Conservation (phyloP, 768 basidiomycete species). For the Xerocomellus intermedius region DNA sequence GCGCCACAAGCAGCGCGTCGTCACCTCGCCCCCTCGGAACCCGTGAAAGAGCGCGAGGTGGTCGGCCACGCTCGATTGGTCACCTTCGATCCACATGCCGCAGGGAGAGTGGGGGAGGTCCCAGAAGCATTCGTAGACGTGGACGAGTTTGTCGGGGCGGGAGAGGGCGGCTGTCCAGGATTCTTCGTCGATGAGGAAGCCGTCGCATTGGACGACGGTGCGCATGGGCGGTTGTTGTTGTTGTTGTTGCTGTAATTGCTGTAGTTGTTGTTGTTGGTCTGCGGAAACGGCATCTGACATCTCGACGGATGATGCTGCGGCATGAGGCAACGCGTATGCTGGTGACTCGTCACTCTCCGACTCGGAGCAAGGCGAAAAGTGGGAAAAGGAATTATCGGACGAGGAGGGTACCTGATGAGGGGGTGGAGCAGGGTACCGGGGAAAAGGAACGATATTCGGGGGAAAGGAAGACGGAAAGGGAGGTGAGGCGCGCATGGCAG, state of each 20-base stretch:
- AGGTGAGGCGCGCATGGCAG: conserved; percentile 24
- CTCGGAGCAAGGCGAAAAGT: conserved; percentile 22
- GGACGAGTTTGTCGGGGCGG: conserved; percentile 21
- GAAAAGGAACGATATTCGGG: conserved; percentile 14
- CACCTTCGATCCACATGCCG: conserved; percentile 36
- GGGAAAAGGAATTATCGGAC: conserved; percentile 12
- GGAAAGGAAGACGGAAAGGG: conserved; percentile 15
- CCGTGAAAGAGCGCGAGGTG: conserved; percentile 32
- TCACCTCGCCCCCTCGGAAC: conserved; percentile 31
- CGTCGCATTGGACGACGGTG: conserved; percentile 26
- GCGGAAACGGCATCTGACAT: conserved; percentile 5
- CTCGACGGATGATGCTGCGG: conserved; percentile 23
- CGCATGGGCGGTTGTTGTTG: conserved; percentile 8
- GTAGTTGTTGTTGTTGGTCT: conserved; percentile 4
- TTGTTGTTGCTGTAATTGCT: neutral
- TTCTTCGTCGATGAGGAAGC: conserved; percentile 28
- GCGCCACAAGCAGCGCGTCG: conserved; percentile 32
- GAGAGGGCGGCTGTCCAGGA: conserved; percentile 24
- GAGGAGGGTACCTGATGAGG: neutral
- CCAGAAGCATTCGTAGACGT: conserved; percentile 35
- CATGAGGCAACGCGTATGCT: conserved; percentile 13
- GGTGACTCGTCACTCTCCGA: conserved; percentile 23
- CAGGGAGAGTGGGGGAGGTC: conserved; percentile 24
- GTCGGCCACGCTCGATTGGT: conserved; percentile 33
- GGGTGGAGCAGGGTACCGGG: conserved; percentile 14